phyloP scores from a whole-genome alignment of 768 basidiomycete species.

The Xerocomellus chrysenteron region DNA sequence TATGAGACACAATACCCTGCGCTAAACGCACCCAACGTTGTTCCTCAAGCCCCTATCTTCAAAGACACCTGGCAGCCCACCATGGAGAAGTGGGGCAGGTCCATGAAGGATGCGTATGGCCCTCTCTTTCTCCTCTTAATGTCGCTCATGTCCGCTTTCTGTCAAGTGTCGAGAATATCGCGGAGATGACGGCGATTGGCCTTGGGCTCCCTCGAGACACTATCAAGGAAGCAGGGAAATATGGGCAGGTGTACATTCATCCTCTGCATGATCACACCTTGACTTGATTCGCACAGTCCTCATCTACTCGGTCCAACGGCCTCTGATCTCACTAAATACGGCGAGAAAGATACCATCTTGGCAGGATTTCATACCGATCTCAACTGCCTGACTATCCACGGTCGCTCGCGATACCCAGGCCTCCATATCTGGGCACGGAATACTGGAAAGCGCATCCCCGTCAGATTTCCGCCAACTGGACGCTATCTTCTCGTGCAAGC shows the following conservation, averaged over 20 bases:
- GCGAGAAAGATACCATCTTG: slow-evolving; percentile 76
- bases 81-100: slow-evolving; percentile 84
- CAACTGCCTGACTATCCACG: slow-evolving; percentile 91
- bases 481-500: slow-evolving; percentile 89
- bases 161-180: slow-evolving; percentile 76
- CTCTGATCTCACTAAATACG: slow-evolving; percentile 82
- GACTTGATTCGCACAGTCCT: slow-evolving; percentile 44
- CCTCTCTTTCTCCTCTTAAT: not conserved
- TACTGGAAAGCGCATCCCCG: slow-evolving; percentile 84
- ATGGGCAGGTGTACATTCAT: slow-evolving; percentile 56
- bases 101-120: slow-evolving; percentile 85
- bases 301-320: slow-evolving; percentile 94
- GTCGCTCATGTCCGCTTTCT: not conserved
- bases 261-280: not conserved
- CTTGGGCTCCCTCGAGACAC: slow-evolving; percentile 68
- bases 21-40: slow-evolving; percentile 79
- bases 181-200: slow-evolving; percentile 85
- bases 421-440: slow-evolving; percentile 95
- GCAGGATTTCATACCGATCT: slow-evolving; percentile 95
- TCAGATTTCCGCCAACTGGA: slow-evolving; percentile 79
- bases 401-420: slow-evolving; percentile 82
- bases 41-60: slow-evolving; percentile 62
- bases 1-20: slow-evolving; percentile 77
- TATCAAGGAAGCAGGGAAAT: slow-evolving; percentile 78
- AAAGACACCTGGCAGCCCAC: slow-evolving; percentile 62